Evolutionary conservation across 768 basidiomycete genomes (phyloP).

Genomic region (Russula olivacea): DNA sequence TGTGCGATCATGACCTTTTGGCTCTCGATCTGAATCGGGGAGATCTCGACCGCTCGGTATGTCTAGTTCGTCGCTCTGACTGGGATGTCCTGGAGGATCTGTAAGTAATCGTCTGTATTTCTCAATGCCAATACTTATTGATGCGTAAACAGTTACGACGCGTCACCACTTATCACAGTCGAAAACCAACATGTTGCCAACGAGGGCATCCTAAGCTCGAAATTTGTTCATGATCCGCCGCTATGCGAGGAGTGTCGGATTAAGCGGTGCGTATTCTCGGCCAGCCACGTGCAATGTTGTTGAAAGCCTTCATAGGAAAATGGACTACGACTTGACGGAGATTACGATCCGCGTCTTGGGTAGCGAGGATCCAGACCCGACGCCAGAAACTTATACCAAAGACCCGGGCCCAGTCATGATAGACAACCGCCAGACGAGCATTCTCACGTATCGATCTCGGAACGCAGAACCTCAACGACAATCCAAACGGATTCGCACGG

Average conservation of each 20-base stretch:
- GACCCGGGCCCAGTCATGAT: constrained; percentile 19
- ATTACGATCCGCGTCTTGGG: constrained; percentile 50
- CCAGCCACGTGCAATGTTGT: not conserved
- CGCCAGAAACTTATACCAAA: constrained; percentile 29
- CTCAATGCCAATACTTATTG: not conserved
- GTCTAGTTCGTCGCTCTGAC: constrained; percentile 53
- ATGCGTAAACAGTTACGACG: constrained; percentile 17
- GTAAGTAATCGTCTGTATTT: constrained; percentile 38
- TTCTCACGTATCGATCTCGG: constrained; percentile 36
- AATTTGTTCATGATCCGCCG: constrained; percentile 29
- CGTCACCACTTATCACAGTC: constrained; percentile 20
- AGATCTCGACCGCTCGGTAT: constrained; percentile 53
- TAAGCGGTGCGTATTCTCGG: constrained; percentile 21
- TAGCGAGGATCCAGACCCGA: constrained; percentile 31
- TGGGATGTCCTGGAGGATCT: constrained; percentile 57
- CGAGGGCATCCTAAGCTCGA: constrained; percentile 22
- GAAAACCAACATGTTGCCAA: constrained; percentile 11
- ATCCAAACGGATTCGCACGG: constrained; percentile 63
- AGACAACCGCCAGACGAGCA: constrained; percentile 24
- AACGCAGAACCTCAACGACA: constrained; percentile 45
- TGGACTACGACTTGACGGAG: constrained; percentile 54
- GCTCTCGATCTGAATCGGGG: constrained; percentile 60
- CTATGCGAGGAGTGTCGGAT: constrained; percentile 24
- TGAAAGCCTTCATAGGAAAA: constrained; percentile 36
- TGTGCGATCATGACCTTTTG: constrained; percentile 64